Evolutionary conservation across 2,329 filamentous ascomycete genomes (phyloP).

Genomic region (Chalaropsis thielavioides): DNA sequence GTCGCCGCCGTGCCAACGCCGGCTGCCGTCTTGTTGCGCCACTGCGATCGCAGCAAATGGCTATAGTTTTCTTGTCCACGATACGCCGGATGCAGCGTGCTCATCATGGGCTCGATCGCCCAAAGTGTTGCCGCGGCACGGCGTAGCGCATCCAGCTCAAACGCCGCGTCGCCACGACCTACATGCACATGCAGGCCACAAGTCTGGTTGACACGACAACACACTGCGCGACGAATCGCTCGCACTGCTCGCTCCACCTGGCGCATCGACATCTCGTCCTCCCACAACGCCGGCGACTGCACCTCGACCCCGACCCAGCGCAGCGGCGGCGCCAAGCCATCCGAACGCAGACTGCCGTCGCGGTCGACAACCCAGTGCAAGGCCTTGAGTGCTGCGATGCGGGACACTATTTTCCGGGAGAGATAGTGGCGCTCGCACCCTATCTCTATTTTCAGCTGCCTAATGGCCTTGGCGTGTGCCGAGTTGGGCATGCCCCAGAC

Average conservation of each 20-base stretch:
- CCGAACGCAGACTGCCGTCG: background rate
- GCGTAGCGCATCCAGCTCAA: constrained; percentile 23
- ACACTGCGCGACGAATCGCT: constrained; percentile 23
- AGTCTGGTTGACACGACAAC: constrained; percentile 24
- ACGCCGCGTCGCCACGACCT: constrained; percentile 24
- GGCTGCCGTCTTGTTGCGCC: background rate
- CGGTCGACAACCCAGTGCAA: constrained; percentile 2
- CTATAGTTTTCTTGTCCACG: constrained; percentile 20
- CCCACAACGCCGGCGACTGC: constrained; percentile 25
- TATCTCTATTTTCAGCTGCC: background rate
- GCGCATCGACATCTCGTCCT: constrained; percentile 21
- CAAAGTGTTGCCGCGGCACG: constrained; percentile 25
- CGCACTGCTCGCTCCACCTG: constrained; percentile 24
- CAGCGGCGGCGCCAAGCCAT: background rate
- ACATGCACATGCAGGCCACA: constrained; percentile 29
- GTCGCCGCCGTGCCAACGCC: background rate
- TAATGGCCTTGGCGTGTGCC: background rate
- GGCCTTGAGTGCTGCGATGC: background rate
- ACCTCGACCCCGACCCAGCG: constrained; percentile 24
- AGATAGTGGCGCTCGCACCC: background rate
- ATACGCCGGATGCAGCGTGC: constrained; percentile 26
- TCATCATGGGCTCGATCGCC: constrained; percentile 27
- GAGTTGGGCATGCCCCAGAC: constrained; percentile 9
- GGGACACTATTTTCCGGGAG: constrained; percentile 1
- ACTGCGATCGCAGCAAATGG: background rate